Evolutionary conservation across 2,329 filamentous ascomycete species (phyloP).

Genomic region (Paraphaeosphaeria sporulosa): DNA sequence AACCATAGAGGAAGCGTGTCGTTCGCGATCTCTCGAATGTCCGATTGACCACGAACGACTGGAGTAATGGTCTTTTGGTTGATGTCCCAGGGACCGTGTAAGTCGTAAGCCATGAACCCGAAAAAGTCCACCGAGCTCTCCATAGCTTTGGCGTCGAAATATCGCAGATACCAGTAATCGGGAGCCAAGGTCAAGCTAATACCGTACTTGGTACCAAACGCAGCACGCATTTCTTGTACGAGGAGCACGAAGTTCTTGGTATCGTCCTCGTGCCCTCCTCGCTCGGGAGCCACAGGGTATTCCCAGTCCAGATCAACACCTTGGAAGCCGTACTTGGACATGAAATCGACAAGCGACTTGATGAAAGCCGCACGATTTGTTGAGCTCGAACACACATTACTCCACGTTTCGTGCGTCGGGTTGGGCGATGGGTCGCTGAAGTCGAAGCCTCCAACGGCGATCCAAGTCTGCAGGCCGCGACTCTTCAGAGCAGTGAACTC

Average conservation of each 20-base stretch:
- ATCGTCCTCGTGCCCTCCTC: constrained; percentile 48
- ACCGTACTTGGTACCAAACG: constrained; percentile 23
- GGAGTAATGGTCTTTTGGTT: constrained; percentile 33
- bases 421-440: constrained; percentile 48
- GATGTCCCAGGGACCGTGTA: constrained; percentile 42
- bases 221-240: constrained; percentile 26
- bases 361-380: constrained; percentile 47
- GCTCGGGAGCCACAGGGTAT: constrained; percentile 40
- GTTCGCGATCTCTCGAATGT: constrained; percentile 55
- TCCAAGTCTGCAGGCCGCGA: constrained; percentile 47
- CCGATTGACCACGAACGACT: constrained; percentile 48
- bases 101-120: constrained; percentile 29
- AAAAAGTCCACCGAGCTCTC: constrained; percentile 44
- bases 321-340: constrained; percentile 54
- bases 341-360: constrained; percentile 48
- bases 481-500: constrained; percentile 45
- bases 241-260: constrained; percentile 30
- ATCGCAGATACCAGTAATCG: constrained; percentile 36
- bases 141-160: constrained; percentile 46
- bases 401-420: constrained; percentile 31
- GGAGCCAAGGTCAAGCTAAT: constrained; percentile 37
- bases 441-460: constrained; percentile 52
- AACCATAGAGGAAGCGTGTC: constrained; percentile 56
- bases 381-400: constrained; percentile 19
- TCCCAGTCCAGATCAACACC: constrained; percentile 58